Evolutionary conservation across 352 stramenopile species (phyloP).

Genomic region (Phytophthora podocarpi): DNA sequence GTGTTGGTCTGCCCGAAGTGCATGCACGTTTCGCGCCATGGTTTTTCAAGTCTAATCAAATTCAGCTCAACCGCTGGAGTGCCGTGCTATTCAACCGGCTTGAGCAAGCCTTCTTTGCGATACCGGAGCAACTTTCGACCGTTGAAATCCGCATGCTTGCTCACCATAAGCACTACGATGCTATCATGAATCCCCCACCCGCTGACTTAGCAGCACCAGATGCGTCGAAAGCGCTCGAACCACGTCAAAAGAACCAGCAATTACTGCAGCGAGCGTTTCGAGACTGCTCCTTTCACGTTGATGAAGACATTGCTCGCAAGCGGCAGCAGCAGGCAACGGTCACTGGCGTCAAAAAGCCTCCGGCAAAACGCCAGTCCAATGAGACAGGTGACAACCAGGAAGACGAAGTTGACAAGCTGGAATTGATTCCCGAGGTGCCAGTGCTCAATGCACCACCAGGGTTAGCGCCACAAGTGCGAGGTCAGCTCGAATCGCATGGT

Average conservation of each 20-base stretch:
- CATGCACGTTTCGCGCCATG: slow-evolving; percentile 78
- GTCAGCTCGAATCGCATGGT: slow-evolving; percentile 65
- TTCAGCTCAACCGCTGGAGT: slow-evolving; percentile 73
- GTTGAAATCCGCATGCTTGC: slow-evolving; percentile 67
- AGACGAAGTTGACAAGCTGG: slow-evolving; percentile 54
- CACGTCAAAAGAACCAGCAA: slow-evolving; percentile 60
- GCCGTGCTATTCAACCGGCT: slow-evolving; percentile 68
- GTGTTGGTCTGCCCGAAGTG: slow-evolving; percentile 66
- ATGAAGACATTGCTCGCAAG: slow-evolving; percentile 32
- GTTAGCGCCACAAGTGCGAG: slow-evolving; percentile 61
- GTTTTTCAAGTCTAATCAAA: slow-evolving; percentile 81
- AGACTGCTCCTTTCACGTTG: slow-evolving; percentile 66
- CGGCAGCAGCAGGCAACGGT: slow-evolving; percentile 21
- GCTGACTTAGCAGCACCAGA: slow-evolving; percentile 11
- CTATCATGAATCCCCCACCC: slow-evolving; percentile 38
- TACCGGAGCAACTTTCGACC: slow-evolving; percentile 56
- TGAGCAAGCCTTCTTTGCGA: slow-evolving; percentile 66
- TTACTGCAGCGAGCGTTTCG: slow-evolving; percentile 70
- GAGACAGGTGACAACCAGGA: slow-evolving; percentile 35
- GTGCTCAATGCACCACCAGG: slow-evolving; percentile 48
- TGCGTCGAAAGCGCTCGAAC: slow-evolving; percentile 25
- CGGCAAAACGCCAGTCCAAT: slow-evolving; percentile 20
- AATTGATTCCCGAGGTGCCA: slow-evolving; percentile 52
- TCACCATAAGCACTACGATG: slow-evolving; percentile 52
- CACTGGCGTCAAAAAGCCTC: slow-evolving; percentile 19